These are phyloP conservation scores for Globisporangium echinulatum DNA, from an alignment of 352 stramenopile species.

Conservation along the genomic window DNA sequence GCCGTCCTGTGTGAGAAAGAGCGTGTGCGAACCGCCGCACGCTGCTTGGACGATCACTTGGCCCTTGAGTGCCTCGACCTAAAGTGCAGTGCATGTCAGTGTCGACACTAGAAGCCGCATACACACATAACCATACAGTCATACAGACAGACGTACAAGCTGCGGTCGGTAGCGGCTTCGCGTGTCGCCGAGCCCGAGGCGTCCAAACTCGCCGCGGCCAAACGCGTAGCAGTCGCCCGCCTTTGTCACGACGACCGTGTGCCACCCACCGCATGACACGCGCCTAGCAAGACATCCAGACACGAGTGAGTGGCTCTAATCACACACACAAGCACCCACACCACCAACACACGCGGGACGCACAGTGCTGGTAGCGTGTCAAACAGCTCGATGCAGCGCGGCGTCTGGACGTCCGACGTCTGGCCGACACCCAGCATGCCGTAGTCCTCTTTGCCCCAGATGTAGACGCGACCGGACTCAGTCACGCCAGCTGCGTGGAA, in stretches of 20 bases:
- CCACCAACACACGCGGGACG: conserved; percentile 8
- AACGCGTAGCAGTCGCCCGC: conserved; percentile 72
- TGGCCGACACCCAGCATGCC: conserved; percentile 82
- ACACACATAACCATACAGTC: too few relatives aligned
- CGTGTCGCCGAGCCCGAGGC: conserved; percentile 81
- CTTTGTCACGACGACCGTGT: conserved; percentile 75
- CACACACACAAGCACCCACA: too few relatives aligned
- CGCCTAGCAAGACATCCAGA: conserved; percentile 22
- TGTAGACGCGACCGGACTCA: conserved; percentile 58
- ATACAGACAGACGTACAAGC: conserved; percentile 22
- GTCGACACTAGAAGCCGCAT: not conserved
- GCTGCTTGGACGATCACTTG: conserved; percentile 66
- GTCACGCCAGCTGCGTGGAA: conserved; percentile 82
- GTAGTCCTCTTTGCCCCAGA: conserved; percentile 86
- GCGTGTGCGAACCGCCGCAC: conserved; percentile 78
- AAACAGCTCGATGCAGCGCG: conserved; percentile 57
- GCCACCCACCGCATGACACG: conserved; percentile 79
- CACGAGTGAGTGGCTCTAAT: not conserved
- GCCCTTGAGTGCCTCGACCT: conserved; percentile 57
- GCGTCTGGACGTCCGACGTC: conserved; percentile 58
- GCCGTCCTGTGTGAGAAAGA: conserved; percentile 84
- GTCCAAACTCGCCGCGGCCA: conserved; percentile 72
- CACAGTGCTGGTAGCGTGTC: conserved; percentile 61
- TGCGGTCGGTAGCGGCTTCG: conserved; percentile 60
- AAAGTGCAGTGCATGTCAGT: not conserved